A percentile compares a stretch with the other conserved stretches of the same genome.
Conservation (phyloP, 345 rosid species). For the Euclidium syriacum region DNA sequence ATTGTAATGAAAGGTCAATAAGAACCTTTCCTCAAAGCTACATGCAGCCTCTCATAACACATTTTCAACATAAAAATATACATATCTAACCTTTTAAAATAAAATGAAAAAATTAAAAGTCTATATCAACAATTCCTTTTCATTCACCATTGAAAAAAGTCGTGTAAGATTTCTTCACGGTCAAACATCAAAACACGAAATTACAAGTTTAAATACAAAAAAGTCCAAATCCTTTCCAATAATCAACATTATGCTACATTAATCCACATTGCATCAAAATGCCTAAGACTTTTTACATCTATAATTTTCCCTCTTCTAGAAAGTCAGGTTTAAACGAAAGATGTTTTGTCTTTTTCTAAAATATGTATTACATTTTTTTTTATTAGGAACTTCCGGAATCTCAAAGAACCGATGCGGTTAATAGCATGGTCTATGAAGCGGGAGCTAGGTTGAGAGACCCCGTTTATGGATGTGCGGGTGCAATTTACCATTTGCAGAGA, state of each 20-base stretch:
- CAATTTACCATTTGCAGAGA: slow-evolving; percentile 76
- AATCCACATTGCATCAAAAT: background rate
- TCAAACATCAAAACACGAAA: slow-evolving; percentile 17
- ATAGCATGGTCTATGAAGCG: slow-evolving; percentile 97
- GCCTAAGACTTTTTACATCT: background rate
- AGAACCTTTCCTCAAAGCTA: slow-evolving; percentile 24
- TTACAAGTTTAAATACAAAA: background rate
- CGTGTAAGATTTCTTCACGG: slow-evolving; percentile 16
- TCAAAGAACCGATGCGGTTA: slow-evolving; percentile 84
- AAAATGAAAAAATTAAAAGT: background rate
- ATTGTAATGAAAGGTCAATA: slow-evolving; percentile 34
- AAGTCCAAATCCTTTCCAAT: background rate
- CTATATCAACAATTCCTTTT: slow-evolving; percentile 20
- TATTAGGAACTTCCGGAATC: slow-evolving; percentile 80
- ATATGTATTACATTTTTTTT: background rate
- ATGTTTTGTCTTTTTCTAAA: background rate
- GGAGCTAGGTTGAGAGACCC: slow-evolving; percentile 86
- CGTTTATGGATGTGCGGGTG: slow-evolving; percentile 88
- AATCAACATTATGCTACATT: background rate
- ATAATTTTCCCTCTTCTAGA: background rate
- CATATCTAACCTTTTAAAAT: slow-evolving; percentile 14
- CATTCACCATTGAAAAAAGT: slow-evolving; percentile 20
- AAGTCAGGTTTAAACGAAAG: background rate
- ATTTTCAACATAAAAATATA: slow-evolving; percentile 5
- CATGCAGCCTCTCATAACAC: slow-evolving; percentile 1